Base-by-base conservation (phyloP, 208 protist species). In the Trypanosomatidae sp. region DNA sequence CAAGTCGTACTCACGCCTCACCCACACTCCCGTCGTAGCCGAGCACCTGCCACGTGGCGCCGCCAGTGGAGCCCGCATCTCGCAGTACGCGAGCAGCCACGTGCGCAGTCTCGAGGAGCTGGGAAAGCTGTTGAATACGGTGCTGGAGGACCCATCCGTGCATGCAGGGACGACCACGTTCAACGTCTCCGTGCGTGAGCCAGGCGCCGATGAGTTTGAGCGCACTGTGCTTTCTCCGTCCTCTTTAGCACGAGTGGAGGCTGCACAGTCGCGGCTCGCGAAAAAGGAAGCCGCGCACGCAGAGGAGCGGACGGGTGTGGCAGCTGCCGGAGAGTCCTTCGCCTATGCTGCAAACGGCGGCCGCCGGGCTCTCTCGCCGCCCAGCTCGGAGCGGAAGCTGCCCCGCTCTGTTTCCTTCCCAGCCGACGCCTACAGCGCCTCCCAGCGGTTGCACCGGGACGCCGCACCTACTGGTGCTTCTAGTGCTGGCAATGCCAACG, bases 11-110 rank as follows among this genome's bases (percentile, higher is more conserved):
- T 22, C 79, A 22, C 77, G 74, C 0, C 78, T 93, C 1, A 81
- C 78, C 3, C 85, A 93, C 77, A 88, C 80, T 25, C 82, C 80
- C 0, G 73, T 77, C 28, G 68, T 88, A 2, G 72, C 81, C 3
- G 69, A 71, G 33, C 56, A 76, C 41, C 76, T 91, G 55, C 75
- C 64, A 36, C 44, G 56, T 19, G 77, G 78, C 22, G 72, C 73
- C 1, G 44, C 76, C 19, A 80, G 66, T 25, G 80, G 74, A 30
- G 56, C 74, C 7, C 74, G 68, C 8, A 87, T 90, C n/a, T 77
- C 85, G 53, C 65, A 81, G 43, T 79, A 66, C 44, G 83, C 70
- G 13, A 62, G 67, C 9, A 39, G 25, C 6, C 71, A 73, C 28
- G 15, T 90, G 25, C 72, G 60, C 55, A 69, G 62, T 15, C 72